Evolutionary conservation across 371 early-diverging fungal genomes (phyloP).

Genomic region (Lichtheimia ornata): DNA sequence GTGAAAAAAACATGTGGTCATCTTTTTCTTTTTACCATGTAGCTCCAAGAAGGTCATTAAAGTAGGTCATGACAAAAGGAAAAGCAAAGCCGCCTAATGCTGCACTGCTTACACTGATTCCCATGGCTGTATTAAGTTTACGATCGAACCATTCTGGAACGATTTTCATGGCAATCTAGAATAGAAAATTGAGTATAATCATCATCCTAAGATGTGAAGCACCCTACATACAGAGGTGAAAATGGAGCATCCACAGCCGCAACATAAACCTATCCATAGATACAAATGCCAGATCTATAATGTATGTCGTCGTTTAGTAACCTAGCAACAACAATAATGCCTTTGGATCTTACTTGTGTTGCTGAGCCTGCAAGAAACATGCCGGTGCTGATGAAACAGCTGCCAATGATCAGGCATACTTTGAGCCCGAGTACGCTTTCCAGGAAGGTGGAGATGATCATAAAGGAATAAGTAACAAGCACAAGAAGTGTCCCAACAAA

Average conservation of each 20-base stretch:
- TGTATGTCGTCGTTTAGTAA: too few species aligned
- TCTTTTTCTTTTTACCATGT: too few species aligned
- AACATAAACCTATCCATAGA: conserved; percentile 8
- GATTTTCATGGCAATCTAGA: conserved; percentile 8
- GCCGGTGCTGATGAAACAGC: not conserved
- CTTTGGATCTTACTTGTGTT: not conserved
- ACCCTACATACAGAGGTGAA: conserved; percentile 1
- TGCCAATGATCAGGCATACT: not conserved
- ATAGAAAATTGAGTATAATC: not conserved
- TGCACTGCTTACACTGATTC: conserved; percentile 6
- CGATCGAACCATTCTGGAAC: conserved; percentile 13
- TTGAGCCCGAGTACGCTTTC: conserved; percentile 6
- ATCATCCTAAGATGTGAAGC: not conserved
- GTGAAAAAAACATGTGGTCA: not conserved
- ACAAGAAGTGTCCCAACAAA: conserved; percentile 9
- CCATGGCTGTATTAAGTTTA: conserved; percentile 4
- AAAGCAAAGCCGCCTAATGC: conserved; percentile 8
- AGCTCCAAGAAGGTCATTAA: too few species aligned
- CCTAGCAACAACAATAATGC: not conserved
- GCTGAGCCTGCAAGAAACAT: conserved; percentile 1
- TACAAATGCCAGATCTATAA: conserved; percentile 16
- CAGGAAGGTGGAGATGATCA: conserved; percentile 4
- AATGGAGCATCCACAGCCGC: not conserved
- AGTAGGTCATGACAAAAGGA: conserved; percentile 14
- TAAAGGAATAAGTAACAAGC: conserved; percentile 3